Evolutionary conservation across 2,329 filamentous ascomycete genomes (phyloP).

Genomic region (Sarocladiaceae sp.): DNA sequence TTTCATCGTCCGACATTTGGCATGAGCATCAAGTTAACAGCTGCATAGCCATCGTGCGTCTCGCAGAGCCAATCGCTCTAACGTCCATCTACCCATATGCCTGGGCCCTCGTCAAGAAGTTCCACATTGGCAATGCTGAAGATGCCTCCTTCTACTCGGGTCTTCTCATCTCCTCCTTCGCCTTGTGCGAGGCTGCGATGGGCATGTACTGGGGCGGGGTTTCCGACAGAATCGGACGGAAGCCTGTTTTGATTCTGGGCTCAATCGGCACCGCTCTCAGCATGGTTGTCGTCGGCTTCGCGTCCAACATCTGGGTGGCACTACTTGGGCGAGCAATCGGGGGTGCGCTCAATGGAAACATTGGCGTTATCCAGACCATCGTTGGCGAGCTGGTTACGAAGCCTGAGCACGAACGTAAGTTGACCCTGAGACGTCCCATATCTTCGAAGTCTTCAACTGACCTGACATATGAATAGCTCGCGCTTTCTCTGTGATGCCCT

Average conservation of each 20-base stretch:
- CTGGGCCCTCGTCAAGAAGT: conserved; percentile 74
- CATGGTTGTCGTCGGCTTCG: conserved; percentile 76
- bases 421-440: background rate
- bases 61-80: conserved; percentile 87
- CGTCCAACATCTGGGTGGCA: conserved; percentile 78
- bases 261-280: conserved; percentile 78
- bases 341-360: conserved; percentile 83
- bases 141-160: conserved; percentile 87
- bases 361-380: conserved; percentile 88
- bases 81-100: conserved; percentile 93
- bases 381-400: conserved; percentile 80
- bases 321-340: conserved; percentile 69
- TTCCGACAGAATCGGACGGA: conserved; percentile 76
- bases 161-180: conserved; percentile 79
- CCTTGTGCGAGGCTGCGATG: conserved; percentile 73
- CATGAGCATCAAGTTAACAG: conserved; percentile 13
- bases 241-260: conserved; percentile 76
- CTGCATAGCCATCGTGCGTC: conserved; percentile 72
- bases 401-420: conserved; percentile 78
- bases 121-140: conserved; percentile 62
- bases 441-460: conserved; percentile 11
- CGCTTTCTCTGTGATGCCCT: conserved; percentile 89
- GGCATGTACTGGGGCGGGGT: conserved; percentile 84
- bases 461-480: conserved; percentile 46
- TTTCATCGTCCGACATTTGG: background rate